Conservation (phyloP, 2,329 filamentous ascomycete genomes). For the Coniella lustricola region DNA sequence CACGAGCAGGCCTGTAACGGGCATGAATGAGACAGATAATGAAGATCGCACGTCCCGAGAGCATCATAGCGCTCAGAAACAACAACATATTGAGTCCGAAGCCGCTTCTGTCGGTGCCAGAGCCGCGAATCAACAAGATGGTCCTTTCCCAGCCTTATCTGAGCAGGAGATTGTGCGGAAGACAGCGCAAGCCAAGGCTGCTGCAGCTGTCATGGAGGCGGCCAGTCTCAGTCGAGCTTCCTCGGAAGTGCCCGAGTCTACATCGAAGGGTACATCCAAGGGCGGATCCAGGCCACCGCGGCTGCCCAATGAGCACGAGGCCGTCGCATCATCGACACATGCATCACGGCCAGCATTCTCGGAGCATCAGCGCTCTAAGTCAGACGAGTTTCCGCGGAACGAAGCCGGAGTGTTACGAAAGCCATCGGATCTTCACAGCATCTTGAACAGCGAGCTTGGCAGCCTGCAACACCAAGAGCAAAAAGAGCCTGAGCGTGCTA, state of each 20-base stretch:
- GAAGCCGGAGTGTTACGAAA: not conserved
- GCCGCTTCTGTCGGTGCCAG: not conserved
- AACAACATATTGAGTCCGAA: not conserved
- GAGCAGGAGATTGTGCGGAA: conserved; percentile 8
- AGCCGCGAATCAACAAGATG: not conserved
- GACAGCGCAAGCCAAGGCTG: conserved; percentile 12
- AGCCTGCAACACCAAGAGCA: not conserved
- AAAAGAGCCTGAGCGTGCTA: not conserved
- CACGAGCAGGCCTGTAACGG: not conserved
- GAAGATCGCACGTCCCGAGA: not conserved
- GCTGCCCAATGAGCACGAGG: not conserved
- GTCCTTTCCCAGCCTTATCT: not conserved
- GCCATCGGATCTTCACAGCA: conserved; percentile 3
- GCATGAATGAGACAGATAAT: not conserved
- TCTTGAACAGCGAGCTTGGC: not conserved
- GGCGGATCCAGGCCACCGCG: too few relatives aligned
- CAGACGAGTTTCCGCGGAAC: conserved; percentile 3
- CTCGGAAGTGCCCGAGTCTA: conserved; percentile 8
- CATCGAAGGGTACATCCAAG: not conserved
- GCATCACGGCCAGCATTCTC: not conserved
- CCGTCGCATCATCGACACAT: not conserved
- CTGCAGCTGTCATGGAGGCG: conserved; percentile 9
- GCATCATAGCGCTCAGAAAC: not conserved
- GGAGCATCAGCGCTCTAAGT: conserved; percentile 12
- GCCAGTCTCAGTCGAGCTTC: conserved; percentile 12